Base-by-base conservation (phyloP, 768 basidiomycete species). In the Obba rivulosa region DNA sequence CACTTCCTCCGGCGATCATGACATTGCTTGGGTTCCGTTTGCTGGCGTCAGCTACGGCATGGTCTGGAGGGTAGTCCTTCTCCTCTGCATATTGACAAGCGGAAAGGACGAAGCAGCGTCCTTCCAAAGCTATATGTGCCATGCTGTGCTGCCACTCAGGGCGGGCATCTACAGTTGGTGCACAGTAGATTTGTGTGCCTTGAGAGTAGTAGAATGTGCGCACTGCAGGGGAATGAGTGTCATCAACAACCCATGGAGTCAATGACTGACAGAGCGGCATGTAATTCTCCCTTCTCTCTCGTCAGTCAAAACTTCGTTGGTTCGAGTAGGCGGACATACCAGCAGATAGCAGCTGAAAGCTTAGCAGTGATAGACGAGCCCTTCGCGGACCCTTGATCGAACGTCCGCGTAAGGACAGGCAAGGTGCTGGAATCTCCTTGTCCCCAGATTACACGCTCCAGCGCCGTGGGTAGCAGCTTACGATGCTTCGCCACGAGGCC, bases 21-120 rank as follows among this genome's bases (percentile, higher is more conserved):
- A 80, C 61, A 49, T 76, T 77, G 38, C 75, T 71, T 0, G 71
- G 68, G 34, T 68, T 51, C 8, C 73, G 69, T 40, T 61, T 57
- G n/a, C 51, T 58, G 7, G 58, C 49, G 51, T 75, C 62, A 18
- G 61, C 64, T 4, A 77, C 71, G 23, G 77, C 60, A 51, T 80
- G 75, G 34, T 66, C 68, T 2, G 62, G 58, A 0, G 80, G 78
- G 47, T 74, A 82, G 57, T 82, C 75, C 59, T 70, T 69, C 53
- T 75, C 76, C 49, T 74, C 69, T 0, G 78, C 72, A 57, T 72
- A 83, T 56, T 83, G 79, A 45, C 78, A 82, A 3, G 80, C 81
- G 13, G 78, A 73, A 21, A 85, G 67, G 43, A 85, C 84, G 61
- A 83, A 83, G 63, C 81, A 83, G 21, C 84, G 74, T 9, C 84